A percentile compares a stretch with the other conserved stretches of the same genome.
Conservation (phyloP, 2,329 filamentous ascomycete genomes). For the Nigrospora osmanthi region DNA sequence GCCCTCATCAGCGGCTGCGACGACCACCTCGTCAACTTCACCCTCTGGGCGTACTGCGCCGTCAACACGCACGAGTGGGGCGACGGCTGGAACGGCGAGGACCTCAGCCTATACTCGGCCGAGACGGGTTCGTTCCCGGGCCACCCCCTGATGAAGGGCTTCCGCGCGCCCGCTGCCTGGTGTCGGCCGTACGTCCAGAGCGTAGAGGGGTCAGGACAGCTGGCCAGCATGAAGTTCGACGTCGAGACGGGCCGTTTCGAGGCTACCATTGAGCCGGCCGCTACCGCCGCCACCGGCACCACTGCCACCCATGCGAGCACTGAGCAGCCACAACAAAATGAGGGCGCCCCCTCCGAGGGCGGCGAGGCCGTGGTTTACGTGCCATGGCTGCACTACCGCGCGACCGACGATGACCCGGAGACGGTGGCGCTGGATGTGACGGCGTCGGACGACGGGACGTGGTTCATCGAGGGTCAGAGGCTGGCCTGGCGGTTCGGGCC, state of each 20-base stretch:
- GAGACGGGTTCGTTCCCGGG: conserved; percentile 12
- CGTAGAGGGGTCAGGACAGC: not conserved
- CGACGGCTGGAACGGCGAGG: conserved; percentile 16
- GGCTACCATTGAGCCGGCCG: not conserved
- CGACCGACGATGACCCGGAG: conserved; percentile 1
- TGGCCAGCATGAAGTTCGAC: conserved; percentile 7
- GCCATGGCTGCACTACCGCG: conserved; percentile 12
- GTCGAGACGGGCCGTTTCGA: conserved; percentile 5
- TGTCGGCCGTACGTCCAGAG: conserved; percentile 11
- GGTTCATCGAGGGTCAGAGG: not conserved
- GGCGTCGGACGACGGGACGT: not conserved
- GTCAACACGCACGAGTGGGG: conserved; percentile 15
- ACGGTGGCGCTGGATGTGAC: not conserved
- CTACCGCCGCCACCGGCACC: not conserved
- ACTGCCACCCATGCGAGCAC: not conserved
- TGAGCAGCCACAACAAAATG: not conserved
- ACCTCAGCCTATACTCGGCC: conserved; percentile 12
- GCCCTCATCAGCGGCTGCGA: conserved; percentile 12
- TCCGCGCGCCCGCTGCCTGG: conserved; percentile 10
- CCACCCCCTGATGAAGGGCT: conserved; percentile 6
- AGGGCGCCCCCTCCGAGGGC: not conserved
- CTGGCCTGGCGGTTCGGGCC: not conserved
- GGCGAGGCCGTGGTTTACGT: conserved; percentile 8
- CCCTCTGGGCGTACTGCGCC: conserved; percentile 12
- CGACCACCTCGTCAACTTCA: conserved; percentile 11